Evolutionary conservation across 2,329 filamentous ascomycete genomes (phyloP).

Genomic region (Fusarium illudens): DNA sequence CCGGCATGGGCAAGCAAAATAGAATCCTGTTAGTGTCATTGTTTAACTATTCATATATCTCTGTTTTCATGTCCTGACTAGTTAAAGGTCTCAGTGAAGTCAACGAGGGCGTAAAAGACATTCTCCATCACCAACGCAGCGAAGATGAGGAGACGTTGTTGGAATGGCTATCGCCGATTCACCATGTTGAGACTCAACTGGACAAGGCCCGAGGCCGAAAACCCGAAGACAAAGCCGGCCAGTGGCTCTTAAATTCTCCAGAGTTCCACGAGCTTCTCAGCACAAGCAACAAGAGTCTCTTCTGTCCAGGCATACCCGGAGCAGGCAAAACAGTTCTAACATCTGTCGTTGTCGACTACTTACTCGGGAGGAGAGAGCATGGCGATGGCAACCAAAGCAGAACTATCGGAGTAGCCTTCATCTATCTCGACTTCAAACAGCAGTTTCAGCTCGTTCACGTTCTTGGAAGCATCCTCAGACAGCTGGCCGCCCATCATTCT

Average conservation of each 20-base stretch:
- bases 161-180: neutral
- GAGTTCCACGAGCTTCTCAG: neutral
- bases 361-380: neutral
- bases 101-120: neutral
- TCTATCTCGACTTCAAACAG: neutral
- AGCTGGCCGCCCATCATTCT: neutral
- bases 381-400: neutral
- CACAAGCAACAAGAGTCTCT: neutral
- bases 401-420: neutral
- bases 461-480: neutral
- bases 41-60: too few relatives aligned
- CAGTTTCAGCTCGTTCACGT: neutral
- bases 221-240: neutral
- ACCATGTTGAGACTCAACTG: neutral
- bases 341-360: neutral
- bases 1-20: neutral
- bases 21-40: too few relatives aligned
- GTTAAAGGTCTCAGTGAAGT: neutral
- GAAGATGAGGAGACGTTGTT: neutral
- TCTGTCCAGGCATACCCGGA: neutral
- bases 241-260: neutral
- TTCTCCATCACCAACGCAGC: neutral
- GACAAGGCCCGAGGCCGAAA: neutral
- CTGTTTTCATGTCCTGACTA: neutral
- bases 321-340: neutral